Evolutionary conservation across 768 basidiomycete genomes (phyloP).

Genomic region (Mycena crocata): DNA sequence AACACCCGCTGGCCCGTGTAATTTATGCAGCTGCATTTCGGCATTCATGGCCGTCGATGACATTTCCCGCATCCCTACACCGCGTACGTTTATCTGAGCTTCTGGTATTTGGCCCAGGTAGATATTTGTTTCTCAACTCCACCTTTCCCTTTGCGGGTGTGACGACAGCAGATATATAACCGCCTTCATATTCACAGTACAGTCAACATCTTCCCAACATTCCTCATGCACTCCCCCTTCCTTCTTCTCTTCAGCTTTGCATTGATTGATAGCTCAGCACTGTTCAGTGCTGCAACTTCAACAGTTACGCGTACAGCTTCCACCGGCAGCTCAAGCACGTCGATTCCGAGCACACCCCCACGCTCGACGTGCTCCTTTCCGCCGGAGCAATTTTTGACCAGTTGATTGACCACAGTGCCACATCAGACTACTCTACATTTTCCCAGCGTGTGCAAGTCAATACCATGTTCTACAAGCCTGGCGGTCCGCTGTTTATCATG

Average conservation of each 20-base stretch:
- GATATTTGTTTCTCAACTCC: too few relatives aligned
- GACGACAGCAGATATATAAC: not conserved
- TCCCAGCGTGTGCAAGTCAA: conserved; percentile 4
- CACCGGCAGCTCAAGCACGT: not conserved
- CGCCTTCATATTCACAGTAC: not conserved
- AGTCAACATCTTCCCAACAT: not conserved
- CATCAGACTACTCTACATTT: not conserved
- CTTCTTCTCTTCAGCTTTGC: not conserved
- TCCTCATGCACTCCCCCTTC: not conserved
- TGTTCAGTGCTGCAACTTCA: not conserved
- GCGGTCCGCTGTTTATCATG: conserved; percentile 2
- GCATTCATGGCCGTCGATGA: too few relatives aligned
- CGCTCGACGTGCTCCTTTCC: conserved; percentile 1
- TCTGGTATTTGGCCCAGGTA: too few relatives aligned
- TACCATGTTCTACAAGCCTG: not conserved
- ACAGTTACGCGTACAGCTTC: not conserved
- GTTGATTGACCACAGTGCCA: not conserved
- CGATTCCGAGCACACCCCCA: not conserved
- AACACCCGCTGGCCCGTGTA: too few relatives aligned
- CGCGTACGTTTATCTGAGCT: too few relatives aligned
- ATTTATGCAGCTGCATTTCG: too few relatives aligned
- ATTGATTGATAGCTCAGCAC: not conserved
- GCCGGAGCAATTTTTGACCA: conserved; percentile 7
- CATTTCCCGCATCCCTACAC: too few relatives aligned
- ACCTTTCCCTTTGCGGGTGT: not conserved